Evolutionary conservation across 2,329 filamentous ascomycete species (phyloP).

Genomic region (Graphilbum sp.): DNA sequence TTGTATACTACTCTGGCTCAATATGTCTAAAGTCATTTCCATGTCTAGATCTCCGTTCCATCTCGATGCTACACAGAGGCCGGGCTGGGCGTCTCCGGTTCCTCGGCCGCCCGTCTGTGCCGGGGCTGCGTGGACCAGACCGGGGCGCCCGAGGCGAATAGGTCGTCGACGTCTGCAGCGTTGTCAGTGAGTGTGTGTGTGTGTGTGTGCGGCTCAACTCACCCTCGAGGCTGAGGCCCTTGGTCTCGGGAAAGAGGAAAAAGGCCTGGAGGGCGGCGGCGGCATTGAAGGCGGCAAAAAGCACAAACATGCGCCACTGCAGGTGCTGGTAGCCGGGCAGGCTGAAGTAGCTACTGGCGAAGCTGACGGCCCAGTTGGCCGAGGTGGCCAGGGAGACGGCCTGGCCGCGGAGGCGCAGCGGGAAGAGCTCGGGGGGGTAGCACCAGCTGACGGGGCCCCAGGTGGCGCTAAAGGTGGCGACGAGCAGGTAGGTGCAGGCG

Average conservation of each 20-base stretch:
- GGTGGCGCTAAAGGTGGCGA: constrained; percentile 30
- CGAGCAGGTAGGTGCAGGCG: constrained; percentile 49
- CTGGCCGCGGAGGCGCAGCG: constrained; percentile 22
- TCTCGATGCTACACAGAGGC: too few relatives aligned
- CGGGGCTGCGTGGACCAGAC: too few relatives aligned
- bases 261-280: constrained; percentile 18
- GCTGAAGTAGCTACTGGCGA: constrained; percentile 22
- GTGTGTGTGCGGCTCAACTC: too few relatives aligned
- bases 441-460: constrained; percentile 28
- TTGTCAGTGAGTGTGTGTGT: too few relatives aligned
- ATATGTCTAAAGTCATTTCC: too few relatives aligned
- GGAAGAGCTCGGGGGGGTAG: constrained; percentile 31
- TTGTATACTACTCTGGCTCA: too few relatives aligned
- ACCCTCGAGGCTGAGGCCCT: constrained; percentile 18
- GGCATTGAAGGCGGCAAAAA: constrained; percentile 19
- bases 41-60: too few relatives aligned
- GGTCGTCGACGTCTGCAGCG: too few relatives aligned
- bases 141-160: too few relatives aligned
- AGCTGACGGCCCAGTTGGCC: constrained; percentile 24
- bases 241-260: constrained; percentile 19
- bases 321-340: constrained; percentile 21
- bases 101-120: too few relatives aligned
- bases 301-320: constrained; percentile 19
- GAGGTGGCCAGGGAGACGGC: constrained; percentile 18
- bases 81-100: too few relatives aligned